Percentiles rank a stretch among this genome's conserved stretches.
Conservation (phyloP, 2,329 filamentous ascomycete genomes). For the Thielaviopsis ethacetica region DNA sequence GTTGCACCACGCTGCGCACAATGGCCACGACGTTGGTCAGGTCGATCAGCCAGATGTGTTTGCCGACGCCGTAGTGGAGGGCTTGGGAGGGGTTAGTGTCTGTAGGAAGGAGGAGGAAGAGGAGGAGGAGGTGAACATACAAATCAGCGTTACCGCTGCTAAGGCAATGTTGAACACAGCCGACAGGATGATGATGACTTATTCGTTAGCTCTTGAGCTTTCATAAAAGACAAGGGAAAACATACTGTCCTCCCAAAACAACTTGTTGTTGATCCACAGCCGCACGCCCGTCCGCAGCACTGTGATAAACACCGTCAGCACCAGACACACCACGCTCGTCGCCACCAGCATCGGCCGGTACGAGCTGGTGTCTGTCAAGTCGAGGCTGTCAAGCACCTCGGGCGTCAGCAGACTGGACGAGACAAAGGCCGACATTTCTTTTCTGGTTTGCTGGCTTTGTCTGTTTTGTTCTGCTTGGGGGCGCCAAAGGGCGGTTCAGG, state of each 20-base stretch:
- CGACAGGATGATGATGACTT: slow-evolving; percentile 5
- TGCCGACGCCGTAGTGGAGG: slow-evolving; percentile 7
- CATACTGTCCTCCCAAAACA: slow-evolving; percentile 12
- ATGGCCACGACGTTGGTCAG: neutral
- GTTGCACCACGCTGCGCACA: slow-evolving; percentile 11
- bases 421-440: neutral
- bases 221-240: neutral
- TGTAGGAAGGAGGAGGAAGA: too few species aligned
- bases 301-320: slow-evolving; percentile 1
- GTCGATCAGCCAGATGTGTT: slow-evolving; percentile 7
- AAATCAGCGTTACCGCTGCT: neutral
- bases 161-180: slow-evolving; percentile 3
- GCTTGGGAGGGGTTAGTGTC: slow-evolving; percentile 10
- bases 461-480: neutral
- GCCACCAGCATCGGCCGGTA: neutral
- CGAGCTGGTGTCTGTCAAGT: slow-evolving; percentile 5
- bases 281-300: slow-evolving; percentile 5
- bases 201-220: neutral
- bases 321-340: neutral
- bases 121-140: too few species aligned
- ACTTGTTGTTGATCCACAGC: neutral
- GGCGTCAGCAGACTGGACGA: neutral
- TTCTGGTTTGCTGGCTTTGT: neutral
- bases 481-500: too few species aligned
- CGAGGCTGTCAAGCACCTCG: neutral